Evolutionary conservation across 805 yeast species (phyloP).

Genomic region (Schizosaccharomyces cryophilus): DNA sequence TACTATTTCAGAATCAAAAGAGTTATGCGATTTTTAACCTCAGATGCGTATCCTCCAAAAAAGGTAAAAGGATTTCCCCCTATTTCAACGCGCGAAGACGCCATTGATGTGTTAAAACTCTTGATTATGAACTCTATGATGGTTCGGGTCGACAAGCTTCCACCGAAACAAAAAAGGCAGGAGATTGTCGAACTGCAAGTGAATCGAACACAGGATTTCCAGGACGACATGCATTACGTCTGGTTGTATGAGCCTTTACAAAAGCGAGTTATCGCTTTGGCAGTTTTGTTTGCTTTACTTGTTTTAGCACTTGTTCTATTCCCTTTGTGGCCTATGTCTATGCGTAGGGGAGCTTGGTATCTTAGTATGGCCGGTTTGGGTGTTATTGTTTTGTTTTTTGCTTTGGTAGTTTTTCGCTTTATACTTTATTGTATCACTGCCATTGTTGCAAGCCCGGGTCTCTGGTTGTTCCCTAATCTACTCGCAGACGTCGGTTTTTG

Average conservation of each 20-base stretch:
- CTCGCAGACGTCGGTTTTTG: slow-evolving; percentile 87
- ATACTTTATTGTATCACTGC: slow-evolving; percentile 38
- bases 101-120: not conserved
- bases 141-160: slow-evolving; percentile 1
- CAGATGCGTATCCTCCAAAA: not conserved
- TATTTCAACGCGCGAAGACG: not conserved
- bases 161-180: not conserved
- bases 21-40: not conserved
- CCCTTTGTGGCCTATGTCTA: slow-evolving; percentile 84
- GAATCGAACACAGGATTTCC: slow-evolving; percentile 12
- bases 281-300: slow-evolving; percentile 39
- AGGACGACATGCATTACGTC: slow-evolving; percentile 33
- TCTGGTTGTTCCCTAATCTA: slow-evolving; percentile 89
- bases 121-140: not conserved
- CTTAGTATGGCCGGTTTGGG: slow-evolving; percentile 54
- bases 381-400: slow-evolving; percentile 50
- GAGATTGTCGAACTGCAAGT: not conserved
- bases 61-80: not conserved
- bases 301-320: slow-evolving; percentile 43
- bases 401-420: slow-evolving; percentile 53
- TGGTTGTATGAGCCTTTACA: slow-evolving; percentile 65
- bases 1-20: slow-evolving; percentile 12
- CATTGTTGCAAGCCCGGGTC: slow-evolving; percentile 38
- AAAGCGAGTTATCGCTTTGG: slow-evolving; percentile 35
- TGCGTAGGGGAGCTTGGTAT: slow-evolving; percentile 84